Evolutionary conservation across 768 basidiomycete genomes (phyloP).

Genomic region (Phylloporus sp.): DNA sequence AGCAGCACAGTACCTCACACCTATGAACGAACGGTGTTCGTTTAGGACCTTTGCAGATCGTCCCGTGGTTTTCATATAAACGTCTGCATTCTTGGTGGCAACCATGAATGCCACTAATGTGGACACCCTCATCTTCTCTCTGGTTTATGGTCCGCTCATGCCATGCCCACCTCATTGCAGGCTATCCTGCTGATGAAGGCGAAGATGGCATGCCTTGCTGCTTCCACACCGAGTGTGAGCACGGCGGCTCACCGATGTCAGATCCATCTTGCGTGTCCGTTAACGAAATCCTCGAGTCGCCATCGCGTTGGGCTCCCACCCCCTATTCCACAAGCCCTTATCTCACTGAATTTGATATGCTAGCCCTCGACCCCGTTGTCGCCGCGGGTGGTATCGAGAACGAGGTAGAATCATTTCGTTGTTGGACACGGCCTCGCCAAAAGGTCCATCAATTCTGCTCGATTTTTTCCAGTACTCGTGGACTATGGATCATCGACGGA

Average conservation of each 20-base stretch:
- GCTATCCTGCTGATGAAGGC: slow-evolving; percentile 15
- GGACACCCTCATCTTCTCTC: slow-evolving; percentile 3
- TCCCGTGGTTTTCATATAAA: slow-evolving; percentile 12
- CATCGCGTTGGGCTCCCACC: slow-evolving; percentile 17
- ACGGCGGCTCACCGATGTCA: slow-evolving; percentile 7
- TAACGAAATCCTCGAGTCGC: slow-evolving; percentile 40
- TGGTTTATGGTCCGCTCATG: slow-evolving; percentile 2
- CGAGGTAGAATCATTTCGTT: slow-evolving; percentile 40
- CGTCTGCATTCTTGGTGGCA: slow-evolving; percentile 3
- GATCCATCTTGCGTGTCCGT: slow-evolving; percentile 14
- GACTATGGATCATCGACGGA: slow-evolving; percentile 45
- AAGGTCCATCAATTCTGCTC: slow-evolving; percentile 61
- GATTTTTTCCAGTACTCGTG: slow-evolving; percentile 45
- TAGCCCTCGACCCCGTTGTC: slow-evolving; percentile 46
- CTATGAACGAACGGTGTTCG: not conserved
- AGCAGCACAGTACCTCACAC: not conserved
- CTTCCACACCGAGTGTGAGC: not conserved
- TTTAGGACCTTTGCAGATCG: slow-evolving; percentile 7
- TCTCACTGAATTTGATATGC: slow-evolving; percentile 16
- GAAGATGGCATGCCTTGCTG: slow-evolving; percentile 8
- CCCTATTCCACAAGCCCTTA: slow-evolving; percentile 8
- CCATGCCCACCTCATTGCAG: slow-evolving; percentile 13
- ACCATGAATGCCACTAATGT: slow-evolving; percentile 3
- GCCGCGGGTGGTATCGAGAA: slow-evolving; percentile 48
- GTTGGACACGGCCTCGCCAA: slow-evolving; percentile 50